phyloP scores from a whole-genome alignment of 179 eudicot species.

The Vitellaria paradoxa region DNA sequence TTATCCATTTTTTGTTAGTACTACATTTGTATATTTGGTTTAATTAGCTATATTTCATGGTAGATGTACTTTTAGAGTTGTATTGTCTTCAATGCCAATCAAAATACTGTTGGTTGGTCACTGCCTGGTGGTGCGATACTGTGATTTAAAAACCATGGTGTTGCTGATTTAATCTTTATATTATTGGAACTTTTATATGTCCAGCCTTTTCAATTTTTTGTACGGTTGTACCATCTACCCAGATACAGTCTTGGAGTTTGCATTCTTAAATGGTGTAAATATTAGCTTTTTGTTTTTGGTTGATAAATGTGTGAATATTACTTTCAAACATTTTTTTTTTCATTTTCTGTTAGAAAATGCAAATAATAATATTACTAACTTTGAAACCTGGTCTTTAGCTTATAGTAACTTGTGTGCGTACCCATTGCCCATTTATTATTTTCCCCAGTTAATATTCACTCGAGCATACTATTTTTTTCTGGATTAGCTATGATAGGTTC shows the following conservation, averaged over 20 bases:
- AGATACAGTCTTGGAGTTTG: neutral
- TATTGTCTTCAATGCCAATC: neutral
- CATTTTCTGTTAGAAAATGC: too few relatives aligned
- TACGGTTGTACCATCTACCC: neutral
- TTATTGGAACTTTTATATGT: neutral
- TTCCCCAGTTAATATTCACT: neutral
- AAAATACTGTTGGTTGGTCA: neutral
- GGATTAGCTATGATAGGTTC: constrained; percentile 49
- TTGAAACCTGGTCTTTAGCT: too few relatives aligned
- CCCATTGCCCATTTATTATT: neutral
- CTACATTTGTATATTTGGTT: neutral
- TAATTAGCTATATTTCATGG: neutral
- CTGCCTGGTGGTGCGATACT: neutral
- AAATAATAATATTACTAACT: too few relatives aligned
- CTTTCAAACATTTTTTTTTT: neutral
- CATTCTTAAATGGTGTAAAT: too few relatives aligned
- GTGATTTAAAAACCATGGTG: neutral
- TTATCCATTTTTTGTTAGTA: neutral
- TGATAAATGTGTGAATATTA: too few relatives aligned
- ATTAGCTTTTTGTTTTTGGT: too few relatives aligned
- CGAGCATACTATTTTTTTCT: neutral
- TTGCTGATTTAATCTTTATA: neutral
- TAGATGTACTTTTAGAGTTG: neutral
- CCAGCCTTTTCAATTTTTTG: neutral
- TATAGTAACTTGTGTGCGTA: too few relatives aligned